A percentile compares a stretch with the other conserved stretches of the same genome.
phyloP scores from a whole-genome alignment of 768 basidiomycete genomes.

The Kwoniella heveanensis region DNA sequence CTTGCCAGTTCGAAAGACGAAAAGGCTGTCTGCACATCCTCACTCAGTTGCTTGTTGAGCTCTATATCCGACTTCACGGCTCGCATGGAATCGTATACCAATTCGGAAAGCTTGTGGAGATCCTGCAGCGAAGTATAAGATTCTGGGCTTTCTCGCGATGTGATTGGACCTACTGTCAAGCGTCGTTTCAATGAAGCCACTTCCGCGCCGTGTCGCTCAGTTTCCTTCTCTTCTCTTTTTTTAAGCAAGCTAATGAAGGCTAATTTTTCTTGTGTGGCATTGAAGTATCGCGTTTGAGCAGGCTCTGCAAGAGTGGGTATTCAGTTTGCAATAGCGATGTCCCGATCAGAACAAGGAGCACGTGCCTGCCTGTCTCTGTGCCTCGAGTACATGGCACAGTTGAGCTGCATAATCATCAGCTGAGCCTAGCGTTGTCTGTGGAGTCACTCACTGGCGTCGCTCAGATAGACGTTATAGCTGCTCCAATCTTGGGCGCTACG shows the following conservation, averaged over 20 bases:
- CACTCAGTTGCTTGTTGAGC: not conserved
- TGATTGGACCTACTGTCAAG: constrained; percentile 13
- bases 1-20: not conserved
- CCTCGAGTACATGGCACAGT: constrained; percentile 45
- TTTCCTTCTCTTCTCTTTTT: constrained; percentile 17
- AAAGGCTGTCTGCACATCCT: constrained; percentile 5
- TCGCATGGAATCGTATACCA: not conserved
- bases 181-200: constrained; percentile 1
- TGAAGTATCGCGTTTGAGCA: constrained; percentile 36
- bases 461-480: constrained; percentile 49
- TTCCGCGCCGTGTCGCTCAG: constrained; percentile 2
- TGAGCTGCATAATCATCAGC: constrained; percentile 33
- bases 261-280: constrained; percentile 44
- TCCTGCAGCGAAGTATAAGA: not conserved
- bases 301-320: constrained; percentile 23
- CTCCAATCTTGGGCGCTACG: constrained; percentile 55
- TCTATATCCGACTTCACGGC: constrained; percentile 1
- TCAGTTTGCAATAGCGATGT: too few relatives aligned
- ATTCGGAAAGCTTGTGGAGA: not conserved
- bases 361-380: constrained; percentile 37
- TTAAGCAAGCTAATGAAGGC: constrained; percentile 36
- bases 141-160: too few relatives aligned
- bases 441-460: constrained; percentile 45
- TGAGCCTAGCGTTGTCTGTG: too few relatives aligned
- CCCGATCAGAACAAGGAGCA: not conserved